These are phyloP conservation scores for Spizellomyces sp. DNA, from an alignment of 192 early-diverging fungal species.

Conservation along the genomic window DNA sequence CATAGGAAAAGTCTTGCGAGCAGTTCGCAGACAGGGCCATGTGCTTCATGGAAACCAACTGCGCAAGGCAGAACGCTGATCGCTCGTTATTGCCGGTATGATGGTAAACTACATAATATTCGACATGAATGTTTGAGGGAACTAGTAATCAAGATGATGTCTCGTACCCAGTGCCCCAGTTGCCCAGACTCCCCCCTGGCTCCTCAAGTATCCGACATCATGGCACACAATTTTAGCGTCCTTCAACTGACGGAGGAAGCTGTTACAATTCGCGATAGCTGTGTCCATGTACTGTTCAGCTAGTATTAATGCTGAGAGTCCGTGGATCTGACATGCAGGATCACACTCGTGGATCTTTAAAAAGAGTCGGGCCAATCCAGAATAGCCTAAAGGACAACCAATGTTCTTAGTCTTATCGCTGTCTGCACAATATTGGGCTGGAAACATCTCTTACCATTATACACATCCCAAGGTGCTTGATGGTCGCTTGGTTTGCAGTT, in stretches of 20 bases:
- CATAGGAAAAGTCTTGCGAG: slow-evolving; percentile 3
- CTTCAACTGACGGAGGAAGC: not conserved
- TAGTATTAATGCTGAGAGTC: not conserved
- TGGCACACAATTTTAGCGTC: not conserved
- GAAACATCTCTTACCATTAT: not conserved
- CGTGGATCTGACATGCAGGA: not conserved
- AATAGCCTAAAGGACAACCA: too few relatives aligned
- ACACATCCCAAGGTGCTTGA: slow-evolving; percentile 3
- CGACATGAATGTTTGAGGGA: not conserved
- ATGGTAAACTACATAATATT: slow-evolving; percentile 1
- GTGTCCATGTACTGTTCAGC: slow-evolving; percentile 24
- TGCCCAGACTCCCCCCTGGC: slow-evolving; percentile 22
- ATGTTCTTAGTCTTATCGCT: too few relatives aligned
- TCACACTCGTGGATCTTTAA: not conserved
- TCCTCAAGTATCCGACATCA: slow-evolving; percentile 11
- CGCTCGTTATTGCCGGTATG: not conserved
- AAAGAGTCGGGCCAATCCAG: not conserved
- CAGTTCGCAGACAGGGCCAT: slow-evolving; percentile 6
- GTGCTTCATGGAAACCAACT: not conserved
- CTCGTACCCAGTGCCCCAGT: slow-evolving; percentile 22
- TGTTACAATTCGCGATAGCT: slow-evolving; percentile 3
- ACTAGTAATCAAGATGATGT: not conserved
- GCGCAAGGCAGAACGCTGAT: not conserved
- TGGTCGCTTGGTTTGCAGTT: not conserved
- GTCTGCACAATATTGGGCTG: too few relatives aligned